Evolutionary conservation across 2,329 filamentous ascomycete species (phyloP).

Genomic region (Hypoxylon sp.): DNA sequence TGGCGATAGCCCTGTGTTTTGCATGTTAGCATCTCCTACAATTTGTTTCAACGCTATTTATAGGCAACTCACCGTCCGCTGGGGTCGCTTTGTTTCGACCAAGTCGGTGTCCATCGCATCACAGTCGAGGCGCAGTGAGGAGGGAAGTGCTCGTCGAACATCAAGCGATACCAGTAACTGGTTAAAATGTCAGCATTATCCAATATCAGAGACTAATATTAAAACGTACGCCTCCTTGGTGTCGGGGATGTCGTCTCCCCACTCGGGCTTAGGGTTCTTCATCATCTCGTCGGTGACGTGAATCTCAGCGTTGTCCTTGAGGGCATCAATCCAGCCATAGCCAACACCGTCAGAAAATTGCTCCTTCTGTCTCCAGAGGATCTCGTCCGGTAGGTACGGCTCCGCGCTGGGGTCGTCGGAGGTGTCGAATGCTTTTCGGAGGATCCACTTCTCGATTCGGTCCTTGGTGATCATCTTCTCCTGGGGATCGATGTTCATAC

Average conservation of each 20-base stretch:
- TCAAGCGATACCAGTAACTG: slow-evolving; percentile 95
- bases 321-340: slow-evolving; percentile 98
- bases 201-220: background rate
- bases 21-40: slow-evolving; percentile 29
- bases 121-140: slow-evolving; percentile 91
- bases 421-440: slow-evolving; percentile 98
- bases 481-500: slow-evolving; percentile 93
- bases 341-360: slow-evolving; percentile 99
- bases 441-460: slow-evolving; percentile 95
- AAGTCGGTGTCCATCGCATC: slow-evolving; percentile 96
- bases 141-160: slow-evolving; percentile 99
- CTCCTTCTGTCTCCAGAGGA: slow-evolving; percentile 99
- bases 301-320: slow-evolving; percentile 93
- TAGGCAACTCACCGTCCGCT: slow-evolving; percentile 80
- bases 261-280: slow-evolving; percentile 97
- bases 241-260: slow-evolving; percentile 93
- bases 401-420: slow-evolving; percentile 83
- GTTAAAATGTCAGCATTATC: slow-evolving; percentile 47
- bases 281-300: slow-evolving; percentile 97
- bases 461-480: slow-evolving; percentile 97
- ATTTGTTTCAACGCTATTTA: background rate
- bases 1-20: slow-evolving; percentile 76
- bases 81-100: slow-evolving; percentile 96
- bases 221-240: slow-evolving; percentile 89
- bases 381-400: slow-evolving; percentile 95